Conservation (phyloP, 2,329 filamentous ascomycete genomes). For the Talaromyces sp. region DNA sequence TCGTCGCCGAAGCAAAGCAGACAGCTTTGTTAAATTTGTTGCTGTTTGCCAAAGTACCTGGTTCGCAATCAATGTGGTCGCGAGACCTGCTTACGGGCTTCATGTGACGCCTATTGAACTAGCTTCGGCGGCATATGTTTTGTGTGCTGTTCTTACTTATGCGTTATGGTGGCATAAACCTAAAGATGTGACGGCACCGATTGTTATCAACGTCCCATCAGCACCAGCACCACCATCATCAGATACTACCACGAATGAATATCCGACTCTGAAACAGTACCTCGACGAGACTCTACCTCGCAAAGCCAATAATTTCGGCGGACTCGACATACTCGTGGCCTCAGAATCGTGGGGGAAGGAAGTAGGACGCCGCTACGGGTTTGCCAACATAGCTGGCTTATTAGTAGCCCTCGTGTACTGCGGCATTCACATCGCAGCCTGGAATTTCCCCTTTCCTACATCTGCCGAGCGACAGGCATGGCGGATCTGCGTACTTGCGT, state of each 20-base stretch:
- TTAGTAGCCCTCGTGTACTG: background rate
- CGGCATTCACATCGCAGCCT: background rate
- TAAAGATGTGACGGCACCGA: slow-evolving; percentile 14
- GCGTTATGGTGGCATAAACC: slow-evolving; percentile 15
- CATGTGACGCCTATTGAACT: slow-evolving; percentile 11
- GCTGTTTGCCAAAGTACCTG: slow-evolving; percentile 12
- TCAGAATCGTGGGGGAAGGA: no score
- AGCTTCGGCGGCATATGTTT: slow-evolving; percentile 11
- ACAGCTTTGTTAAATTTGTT: slow-evolving; percentile 11
- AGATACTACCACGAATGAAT: background rate
- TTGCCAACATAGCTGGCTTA: background rate
- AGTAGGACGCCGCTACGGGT: no score
- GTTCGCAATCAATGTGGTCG: slow-evolving; percentile 8
- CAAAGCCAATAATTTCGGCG: no score
- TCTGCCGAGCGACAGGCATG: background rate
- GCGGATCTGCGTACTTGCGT: background rate
- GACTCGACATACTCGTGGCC: no score
- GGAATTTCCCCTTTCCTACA: background rate
- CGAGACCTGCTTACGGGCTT: slow-evolving; percentile 9
- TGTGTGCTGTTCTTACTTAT: slow-evolving; percentile 10
- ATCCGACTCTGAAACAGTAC: background rate
- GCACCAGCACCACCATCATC: background rate
- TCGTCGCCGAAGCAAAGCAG: slow-evolving; percentile 12
- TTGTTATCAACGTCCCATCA: slow-evolving; percentile 8
- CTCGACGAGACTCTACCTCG: no score